Conservation (phyloP, 495 filamentous ascomycete genomes). For the Trichoderma reesei region DNA sequence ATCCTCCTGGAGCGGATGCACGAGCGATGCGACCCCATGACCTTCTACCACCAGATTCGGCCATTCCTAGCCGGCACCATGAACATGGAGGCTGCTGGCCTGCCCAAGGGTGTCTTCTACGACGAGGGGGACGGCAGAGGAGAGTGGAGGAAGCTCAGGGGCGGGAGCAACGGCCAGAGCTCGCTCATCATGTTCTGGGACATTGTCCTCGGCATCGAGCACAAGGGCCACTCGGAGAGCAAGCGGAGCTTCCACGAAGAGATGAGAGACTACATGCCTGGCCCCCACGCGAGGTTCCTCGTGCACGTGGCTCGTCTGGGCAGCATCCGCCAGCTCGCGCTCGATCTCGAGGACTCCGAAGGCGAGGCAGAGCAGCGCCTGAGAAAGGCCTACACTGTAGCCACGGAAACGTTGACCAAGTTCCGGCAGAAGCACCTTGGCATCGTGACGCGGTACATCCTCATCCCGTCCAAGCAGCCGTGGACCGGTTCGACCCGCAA, state of each 20-base stretch:
- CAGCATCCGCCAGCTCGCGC: slow-evolving; percentile 54
- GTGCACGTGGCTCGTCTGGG: slow-evolving; percentile 60
- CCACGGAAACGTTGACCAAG: slow-evolving; percentile 66
- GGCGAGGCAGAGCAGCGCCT: slow-evolving; percentile 44
- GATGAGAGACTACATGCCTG: slow-evolving; percentile 90
- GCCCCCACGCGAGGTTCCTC: slow-evolving; percentile 71
- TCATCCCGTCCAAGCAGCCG: slow-evolving; percentile 47
- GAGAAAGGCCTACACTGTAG: slow-evolving; percentile 64
- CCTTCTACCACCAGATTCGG: slow-evolving; percentile 89
- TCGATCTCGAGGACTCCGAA: background rate
- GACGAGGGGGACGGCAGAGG: slow-evolving; percentile 61
- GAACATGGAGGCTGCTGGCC: slow-evolving; percentile 89
- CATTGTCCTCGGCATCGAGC: slow-evolving; percentile 80
- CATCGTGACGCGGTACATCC: slow-evolving; percentile 89
- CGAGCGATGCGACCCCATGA: slow-evolving; percentile 82
- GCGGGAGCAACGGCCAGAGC: slow-evolving; percentile 92
- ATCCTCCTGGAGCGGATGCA: slow-evolving; percentile 69
- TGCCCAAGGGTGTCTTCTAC: slow-evolving; percentile 80
- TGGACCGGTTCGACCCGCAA: slow-evolving; percentile 19
- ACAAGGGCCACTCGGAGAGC: slow-evolving; percentile 25
- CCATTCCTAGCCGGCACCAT: slow-evolving; percentile 93
- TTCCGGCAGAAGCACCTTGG: slow-evolving; percentile 86
- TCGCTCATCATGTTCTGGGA: slow-evolving; percentile 94
- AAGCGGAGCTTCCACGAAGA: slow-evolving; percentile 81
- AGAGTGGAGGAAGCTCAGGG: slow-evolving; percentile 67